phyloP scores from a whole-genome alignment of 805 yeast genomes.

The Wickerhamiella sergipiensis region DNA sequence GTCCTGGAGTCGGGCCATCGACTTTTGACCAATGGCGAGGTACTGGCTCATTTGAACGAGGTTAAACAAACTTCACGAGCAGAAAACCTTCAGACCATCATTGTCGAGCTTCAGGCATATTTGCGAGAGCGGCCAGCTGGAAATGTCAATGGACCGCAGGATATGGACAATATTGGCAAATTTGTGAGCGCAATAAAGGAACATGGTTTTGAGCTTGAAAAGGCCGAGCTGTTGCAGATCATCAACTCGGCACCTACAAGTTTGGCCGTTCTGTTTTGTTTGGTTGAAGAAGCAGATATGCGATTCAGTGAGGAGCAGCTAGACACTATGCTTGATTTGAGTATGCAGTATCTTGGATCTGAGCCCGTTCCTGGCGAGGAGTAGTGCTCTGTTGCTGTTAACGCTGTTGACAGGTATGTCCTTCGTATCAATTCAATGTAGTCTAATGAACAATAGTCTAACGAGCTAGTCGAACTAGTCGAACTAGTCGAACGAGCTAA shows the following conservation, averaged over 20 bases:
- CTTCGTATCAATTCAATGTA: too few relatives aligned
- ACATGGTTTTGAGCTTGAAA: slow-evolving; percentile 46
- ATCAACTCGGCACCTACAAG: slow-evolving; percentile 69
- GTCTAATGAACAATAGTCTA: too few relatives aligned
- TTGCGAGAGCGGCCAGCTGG: slow-evolving; percentile 28
- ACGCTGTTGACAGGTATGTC: too few relatives aligned
- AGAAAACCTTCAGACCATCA: slow-evolving; percentile 23
- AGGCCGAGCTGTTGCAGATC: slow-evolving; percentile 73
- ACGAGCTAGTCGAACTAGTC: too few relatives aligned
- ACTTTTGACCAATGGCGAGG: slow-evolving; percentile 54
- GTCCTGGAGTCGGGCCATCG: slow-evolving; percentile 40
- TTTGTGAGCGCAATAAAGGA: slow-evolving; percentile 32
- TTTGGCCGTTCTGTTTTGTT: slow-evolving; percentile 61
- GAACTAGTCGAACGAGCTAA: too few relatives aligned
- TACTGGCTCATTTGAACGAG: slow-evolving; percentile 37
- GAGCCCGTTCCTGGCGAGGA: slow-evolving; percentile 20
- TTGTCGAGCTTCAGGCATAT: slow-evolving; percentile 26
- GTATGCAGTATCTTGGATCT: slow-evolving; percentile 29
- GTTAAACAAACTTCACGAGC: slow-evolving; percentile 27
- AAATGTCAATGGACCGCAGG: slow-evolving; percentile 25
- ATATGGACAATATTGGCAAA: slow-evolving; percentile 21
- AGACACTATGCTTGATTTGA: slow-evolving; percentile 41
- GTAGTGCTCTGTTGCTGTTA: neutral
- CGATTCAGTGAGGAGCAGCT: slow-evolving; percentile 61
- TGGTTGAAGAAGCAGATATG: slow-evolving; percentile 86